Percentiles rank a stretch among this genome's conserved stretches.
Conservation (phyloP, 164 flowering plant species). For the Umbilicus rupestris region DNA sequence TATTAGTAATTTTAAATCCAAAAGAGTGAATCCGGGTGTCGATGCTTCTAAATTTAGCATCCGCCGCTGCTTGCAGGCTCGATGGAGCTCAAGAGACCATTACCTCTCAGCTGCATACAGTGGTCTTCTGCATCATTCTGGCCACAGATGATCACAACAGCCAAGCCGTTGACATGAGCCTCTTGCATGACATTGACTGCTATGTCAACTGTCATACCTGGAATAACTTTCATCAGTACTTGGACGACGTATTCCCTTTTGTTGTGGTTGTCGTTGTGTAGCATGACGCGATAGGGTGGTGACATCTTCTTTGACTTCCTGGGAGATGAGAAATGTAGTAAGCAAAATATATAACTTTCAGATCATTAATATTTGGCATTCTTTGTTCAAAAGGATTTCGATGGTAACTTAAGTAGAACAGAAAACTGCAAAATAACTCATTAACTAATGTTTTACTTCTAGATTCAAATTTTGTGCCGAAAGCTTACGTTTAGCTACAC, state of each 20-base stretch:
- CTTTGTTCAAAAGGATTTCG: too few species aligned
- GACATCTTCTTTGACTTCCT: conserved; percentile 79
- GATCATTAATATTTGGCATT: too few species aligned
- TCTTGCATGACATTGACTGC: conserved; percentile 97
- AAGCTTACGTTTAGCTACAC: too few species aligned
- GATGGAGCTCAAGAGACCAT: conserved; percentile 85
- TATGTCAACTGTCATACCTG: conserved; percentile 86
- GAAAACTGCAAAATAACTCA: too few species aligned
- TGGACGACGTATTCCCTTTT: conserved; percentile 93
- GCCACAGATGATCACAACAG: conserved; percentile 81
- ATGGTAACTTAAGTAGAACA: too few species aligned
- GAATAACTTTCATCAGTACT: conserved; percentile 92
- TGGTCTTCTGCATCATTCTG: conserved; percentile 94
- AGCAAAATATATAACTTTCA: too few species aligned
- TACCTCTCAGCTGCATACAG: conserved; percentile 84
- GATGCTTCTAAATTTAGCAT: conserved; percentile 13
- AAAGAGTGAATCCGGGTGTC: neutral
- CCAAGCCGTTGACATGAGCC: conserved; percentile 76
- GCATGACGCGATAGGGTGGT: conserved; percentile 80
- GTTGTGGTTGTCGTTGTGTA: conserved; percentile 87
- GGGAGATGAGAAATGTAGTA: conserved; percentile 19
- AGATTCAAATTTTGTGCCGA: too few species aligned
- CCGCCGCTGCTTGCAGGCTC: conserved; percentile 86
- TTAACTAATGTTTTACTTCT: too few species aligned
- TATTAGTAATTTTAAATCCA: neutral